A percentile compares a stretch with the other conserved stretches of the same genome.
Evolutionary conservation across 1,284 basidiomycete species (phyloP).

Genomic region (Caloboletus inedulis): DNA sequence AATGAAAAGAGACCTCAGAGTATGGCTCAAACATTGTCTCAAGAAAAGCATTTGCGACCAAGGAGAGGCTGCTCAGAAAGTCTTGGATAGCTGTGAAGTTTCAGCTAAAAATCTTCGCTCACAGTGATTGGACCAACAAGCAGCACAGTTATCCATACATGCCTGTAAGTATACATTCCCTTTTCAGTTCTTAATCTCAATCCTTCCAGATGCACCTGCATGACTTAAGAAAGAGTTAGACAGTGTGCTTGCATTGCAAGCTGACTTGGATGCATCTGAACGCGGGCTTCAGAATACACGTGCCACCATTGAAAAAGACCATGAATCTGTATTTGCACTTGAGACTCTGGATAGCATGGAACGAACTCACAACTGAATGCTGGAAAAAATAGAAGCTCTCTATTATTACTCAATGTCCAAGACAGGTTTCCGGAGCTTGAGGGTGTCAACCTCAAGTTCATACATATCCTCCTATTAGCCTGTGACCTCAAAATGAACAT

Average conservation of each 20-base stretch:
- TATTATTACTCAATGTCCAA: constrained; percentile 38
- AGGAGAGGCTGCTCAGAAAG: constrained; percentile 1
- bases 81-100: constrained; percentile 17
- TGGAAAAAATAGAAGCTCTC: constrained; percentile 26
- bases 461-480: constrained; percentile 32
- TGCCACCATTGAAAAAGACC: constrained; percentile 7
- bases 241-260: constrained; percentile 34
- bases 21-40: constrained; percentile 25
- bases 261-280: constrained; percentile 32
- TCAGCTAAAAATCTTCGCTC: constrained; percentile 14
- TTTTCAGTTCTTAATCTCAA: neutral
- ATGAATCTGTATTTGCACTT: constrained; percentile 1
- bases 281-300: constrained; percentile 16
- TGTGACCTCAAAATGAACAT: constrained; percentile 41
- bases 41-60: constrained; percentile 18
- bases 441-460: constrained; percentile 33
- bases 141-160: constrained; percentile 31
- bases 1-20: constrained; percentile 25
- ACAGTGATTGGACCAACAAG: constrained; percentile 34
- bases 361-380: constrained; percentile 17
- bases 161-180: constrained; percentile 20
- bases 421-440: constrained; percentile 33
- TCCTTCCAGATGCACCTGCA: constrained; percentile 32
- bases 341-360: constrained; percentile 21
- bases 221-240: constrained; percentile 37